A percentile compares a stretch with the other conserved stretches of the same genome.
phyloP scores from a whole-genome alignment of 2,329 filamentous ascomycete genomes.

The Orbilia blumenaviensis region DNA sequence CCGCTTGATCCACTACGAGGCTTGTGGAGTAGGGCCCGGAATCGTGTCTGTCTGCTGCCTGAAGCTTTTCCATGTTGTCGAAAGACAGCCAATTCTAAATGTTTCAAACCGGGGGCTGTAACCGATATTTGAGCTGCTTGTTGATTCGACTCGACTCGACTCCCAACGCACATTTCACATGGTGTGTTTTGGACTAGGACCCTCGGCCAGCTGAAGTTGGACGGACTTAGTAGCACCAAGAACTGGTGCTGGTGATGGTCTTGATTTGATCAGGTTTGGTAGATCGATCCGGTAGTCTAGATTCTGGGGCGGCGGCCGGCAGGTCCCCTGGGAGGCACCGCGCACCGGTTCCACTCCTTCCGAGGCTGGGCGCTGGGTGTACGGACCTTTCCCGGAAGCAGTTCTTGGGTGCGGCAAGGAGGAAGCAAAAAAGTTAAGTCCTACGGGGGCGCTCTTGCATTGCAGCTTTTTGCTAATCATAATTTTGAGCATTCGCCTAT shows the following conservation, averaged over 20 bases:
- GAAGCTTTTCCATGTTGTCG: slow-evolving; percentile 19
- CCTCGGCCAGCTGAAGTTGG: slow-evolving; percentile 37
- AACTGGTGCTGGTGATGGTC: neutral
- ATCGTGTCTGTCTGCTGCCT: slow-evolving; percentile 26
- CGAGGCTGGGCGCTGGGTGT: slow-evolving; percentile 12
- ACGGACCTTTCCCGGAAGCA: slow-evolving; percentile 2
- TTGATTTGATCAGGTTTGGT: slow-evolving; percentile 5
- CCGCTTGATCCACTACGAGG: slow-evolving; percentile 20
- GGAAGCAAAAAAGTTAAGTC: neutral
- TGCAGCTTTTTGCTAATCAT: slow-evolving; percentile 3
- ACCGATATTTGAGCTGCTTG: slow-evolving; percentile 15
- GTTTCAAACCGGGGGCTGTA: slow-evolving; percentile 24
- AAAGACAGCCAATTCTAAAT: slow-evolving; percentile 14
- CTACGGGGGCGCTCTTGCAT: neutral
- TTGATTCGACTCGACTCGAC: neutral
- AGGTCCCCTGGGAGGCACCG: slow-evolving; percentile 35
- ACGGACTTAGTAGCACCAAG: slow-evolving; percentile 41
- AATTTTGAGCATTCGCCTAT: slow-evolving; percentile 1
- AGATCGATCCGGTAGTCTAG: slow-evolving; percentile 33
- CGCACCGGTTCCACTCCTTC: slow-evolving; percentile 47
- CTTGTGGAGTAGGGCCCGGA: slow-evolving; percentile 14
- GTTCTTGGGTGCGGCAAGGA: slow-evolving; percentile 30
- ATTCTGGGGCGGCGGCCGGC: slow-evolving; percentile 38
- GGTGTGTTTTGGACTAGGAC: slow-evolving; percentile 21
- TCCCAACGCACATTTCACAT: slow-evolving; percentile 37